Conservation (phyloP, 495 filamentous ascomycete genomes). For the Aspergillus mulundensis region DNA sequence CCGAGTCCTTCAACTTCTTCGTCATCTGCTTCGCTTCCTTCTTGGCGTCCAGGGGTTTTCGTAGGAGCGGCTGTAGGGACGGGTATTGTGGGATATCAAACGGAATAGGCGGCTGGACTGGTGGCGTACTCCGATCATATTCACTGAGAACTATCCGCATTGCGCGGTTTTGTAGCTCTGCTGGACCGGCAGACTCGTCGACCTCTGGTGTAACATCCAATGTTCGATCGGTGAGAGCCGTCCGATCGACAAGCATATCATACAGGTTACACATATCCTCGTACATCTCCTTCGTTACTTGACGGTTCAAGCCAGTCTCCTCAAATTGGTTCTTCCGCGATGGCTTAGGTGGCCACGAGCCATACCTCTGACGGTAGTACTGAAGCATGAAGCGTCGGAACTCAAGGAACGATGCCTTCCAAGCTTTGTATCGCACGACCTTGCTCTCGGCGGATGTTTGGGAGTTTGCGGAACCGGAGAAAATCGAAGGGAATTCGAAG, state of each 20-base stretch:
- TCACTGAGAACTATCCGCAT: slow-evolving; percentile 75
- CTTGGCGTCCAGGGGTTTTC: slow-evolving; percentile 59
- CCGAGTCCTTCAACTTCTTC: slow-evolving; percentile 72
- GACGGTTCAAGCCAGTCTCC: slow-evolving; percentile 77
- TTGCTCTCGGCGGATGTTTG: slow-evolving; percentile 69
- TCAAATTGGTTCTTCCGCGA: slow-evolving; percentile 91
- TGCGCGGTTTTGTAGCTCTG: slow-evolving; percentile 45
- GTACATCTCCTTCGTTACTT: slow-evolving; percentile 78
- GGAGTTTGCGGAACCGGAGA: slow-evolving; percentile 81
- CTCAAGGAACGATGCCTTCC: slow-evolving; percentile 68
- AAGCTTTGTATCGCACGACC: slow-evolving; percentile 74
- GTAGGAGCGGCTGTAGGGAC: slow-evolving; percentile 55
- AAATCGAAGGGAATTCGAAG: slow-evolving; percentile 89
- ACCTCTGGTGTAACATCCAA: slow-evolving; percentile 41
- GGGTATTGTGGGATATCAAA: slow-evolving; percentile 85
- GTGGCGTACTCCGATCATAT: slow-evolving; percentile 82
- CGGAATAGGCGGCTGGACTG: slow-evolving; percentile 85
- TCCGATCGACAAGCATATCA: slow-evolving; percentile 80
- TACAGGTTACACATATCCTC: slow-evolving; percentile 82
- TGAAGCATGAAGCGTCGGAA: slow-evolving; percentile 71
- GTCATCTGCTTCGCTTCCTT: slow-evolving; percentile 60
- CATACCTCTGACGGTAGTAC: slow-evolving; percentile 80
- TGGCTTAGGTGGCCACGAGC: slow-evolving; percentile 91
- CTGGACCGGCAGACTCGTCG: slow-evolving; percentile 34
- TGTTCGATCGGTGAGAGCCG: slow-evolving; percentile 48